A percentile compares a stretch with the other conserved stretches of the same genome.
phyloP scores from a whole-genome alignment of 805 yeast species.

The Ogataea ramenticola region DNA sequence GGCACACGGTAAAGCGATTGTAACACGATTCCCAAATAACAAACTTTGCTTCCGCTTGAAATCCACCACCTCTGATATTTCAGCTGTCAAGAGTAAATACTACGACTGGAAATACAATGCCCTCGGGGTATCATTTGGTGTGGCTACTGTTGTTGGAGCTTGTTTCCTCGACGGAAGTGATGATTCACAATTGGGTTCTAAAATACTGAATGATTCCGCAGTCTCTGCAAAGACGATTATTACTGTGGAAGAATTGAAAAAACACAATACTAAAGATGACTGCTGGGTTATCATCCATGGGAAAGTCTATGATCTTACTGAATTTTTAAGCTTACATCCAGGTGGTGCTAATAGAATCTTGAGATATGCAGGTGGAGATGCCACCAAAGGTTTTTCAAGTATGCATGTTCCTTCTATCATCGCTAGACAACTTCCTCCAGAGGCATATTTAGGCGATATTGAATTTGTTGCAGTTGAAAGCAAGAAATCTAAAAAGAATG shows the following conservation, averaged over 20 bases:
- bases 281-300: slow-evolving; percentile 85
- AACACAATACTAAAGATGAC: slow-evolving; percentile 51
- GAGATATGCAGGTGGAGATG: slow-evolving; percentile 44
- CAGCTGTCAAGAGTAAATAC: no score
- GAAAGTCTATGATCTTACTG: slow-evolving; percentile 71
- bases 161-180: no score
- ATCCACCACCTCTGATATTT: no score
- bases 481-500: not conserved
- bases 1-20: no score
- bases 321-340: slow-evolving; percentile 40
- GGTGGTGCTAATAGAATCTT: slow-evolving; percentile 43
- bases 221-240: not conserved
- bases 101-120: no score
- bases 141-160: no score
- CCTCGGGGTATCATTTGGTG: no score
- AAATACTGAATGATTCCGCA: not conserved
- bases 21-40: no score
- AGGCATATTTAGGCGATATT: slow-evolving; percentile 19
- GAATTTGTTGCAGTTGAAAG: not conserved
- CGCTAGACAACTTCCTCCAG: slow-evolving; percentile 7
- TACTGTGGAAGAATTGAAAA: slow-evolving; percentile 29
- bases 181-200: no score
- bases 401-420: slow-evolving; percentile 19
- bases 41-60: no score
- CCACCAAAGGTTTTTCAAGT: slow-evolving; percentile 25